Evolutionary conservation across 2,329 filamentous ascomycete species (phyloP), one percentile per base, ranked within the genome.

Genomic region (Exophiala viscosa): DNA sequence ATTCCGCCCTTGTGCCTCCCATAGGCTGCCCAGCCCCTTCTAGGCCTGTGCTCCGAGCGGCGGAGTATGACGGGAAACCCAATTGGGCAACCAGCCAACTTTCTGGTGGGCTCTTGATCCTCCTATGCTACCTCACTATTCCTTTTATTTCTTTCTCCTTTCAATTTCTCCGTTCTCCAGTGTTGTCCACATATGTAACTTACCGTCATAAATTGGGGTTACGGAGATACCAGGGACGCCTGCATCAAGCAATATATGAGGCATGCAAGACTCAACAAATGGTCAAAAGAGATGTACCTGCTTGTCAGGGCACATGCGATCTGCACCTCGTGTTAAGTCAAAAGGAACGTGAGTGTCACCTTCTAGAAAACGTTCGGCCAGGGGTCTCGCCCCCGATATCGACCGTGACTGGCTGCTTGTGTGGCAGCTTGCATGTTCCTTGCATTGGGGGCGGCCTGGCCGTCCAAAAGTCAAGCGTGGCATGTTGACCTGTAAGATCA

Each of bases 291-390:
- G 36, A 39, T 50, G 36, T 50, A 33, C 23, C 11, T 11, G 7
- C 13, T 47, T 35, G n/a, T 10, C 18, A 32, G n/a, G 18, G 51
- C 18, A 41, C 48, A 55, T 50, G 39, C 23, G 40, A 42, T 42
- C 40, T 42, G 40, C 40, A 42, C 20, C 20, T 42, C 40, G 9
- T 42, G 40, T 42, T 18, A 41, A 15, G 9, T 9, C 10, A 10
- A 23, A 15, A 38, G 47, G 44, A 50, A 48, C 40, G 41, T 35
- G 31, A 45, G 48, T 54, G 47, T 51, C 48, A 52, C 53, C 56
- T 59, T 59, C 56, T 59, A 56, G 56, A 59, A 59, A 50, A 51
- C 40, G n/a, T 28, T 23, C 28, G 18, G 4, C 40, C 18, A 11
- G 20, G 40, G 40, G 40, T 8, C 17, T 42, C 40, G 14, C 17